A percentile compares a stretch with the other conserved stretches of the same genome.
Evolutionary conservation across 2,329 filamentous ascomycete genomes (phyloP).

Genomic region (Cytospora schulzeri): DNA sequence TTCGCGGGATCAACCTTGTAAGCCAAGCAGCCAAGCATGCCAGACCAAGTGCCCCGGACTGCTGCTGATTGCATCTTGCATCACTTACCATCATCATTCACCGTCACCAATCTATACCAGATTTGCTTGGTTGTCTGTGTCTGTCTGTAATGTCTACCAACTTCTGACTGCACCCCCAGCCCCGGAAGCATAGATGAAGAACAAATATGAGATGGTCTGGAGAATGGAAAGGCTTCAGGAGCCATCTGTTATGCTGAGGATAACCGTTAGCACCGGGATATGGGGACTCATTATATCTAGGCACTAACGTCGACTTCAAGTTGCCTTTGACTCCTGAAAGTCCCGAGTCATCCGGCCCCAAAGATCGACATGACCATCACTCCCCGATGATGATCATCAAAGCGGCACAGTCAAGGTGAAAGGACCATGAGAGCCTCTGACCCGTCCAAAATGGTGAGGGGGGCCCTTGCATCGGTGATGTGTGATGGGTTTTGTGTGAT

Average conservation of each 20-base stretch:
- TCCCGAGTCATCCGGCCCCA: conserved; percentile 1
- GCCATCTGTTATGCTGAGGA: neutral
- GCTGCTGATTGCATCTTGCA: neutral
- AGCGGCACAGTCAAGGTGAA: neutral
- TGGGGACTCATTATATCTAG: too few relatives aligned
- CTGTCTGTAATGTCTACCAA: too few relatives aligned
- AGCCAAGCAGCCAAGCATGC: too few relatives aligned
- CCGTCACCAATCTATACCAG: neutral
- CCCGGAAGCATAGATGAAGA: neutral
- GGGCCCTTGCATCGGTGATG: neutral
- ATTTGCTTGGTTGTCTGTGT: neutral
- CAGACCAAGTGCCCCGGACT: neutral
- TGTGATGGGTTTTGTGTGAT: neutral
- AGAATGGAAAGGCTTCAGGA: neutral
- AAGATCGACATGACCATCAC: conserved; percentile 7
- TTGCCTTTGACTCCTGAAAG: neutral
- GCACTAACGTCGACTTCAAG: too few relatives aligned
- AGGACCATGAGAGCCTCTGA: neutral
- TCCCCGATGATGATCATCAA: neutral
- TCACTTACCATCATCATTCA: neutral
- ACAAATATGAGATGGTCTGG: neutral
- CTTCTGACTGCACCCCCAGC: neutral
- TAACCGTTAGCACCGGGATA: neutral
- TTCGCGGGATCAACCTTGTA: neutral
- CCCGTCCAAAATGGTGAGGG: neutral